Base-by-base conservation (phyloP, 2,329 filamentous ascomycete genomes). In the Hypocreales sp. region DNA sequence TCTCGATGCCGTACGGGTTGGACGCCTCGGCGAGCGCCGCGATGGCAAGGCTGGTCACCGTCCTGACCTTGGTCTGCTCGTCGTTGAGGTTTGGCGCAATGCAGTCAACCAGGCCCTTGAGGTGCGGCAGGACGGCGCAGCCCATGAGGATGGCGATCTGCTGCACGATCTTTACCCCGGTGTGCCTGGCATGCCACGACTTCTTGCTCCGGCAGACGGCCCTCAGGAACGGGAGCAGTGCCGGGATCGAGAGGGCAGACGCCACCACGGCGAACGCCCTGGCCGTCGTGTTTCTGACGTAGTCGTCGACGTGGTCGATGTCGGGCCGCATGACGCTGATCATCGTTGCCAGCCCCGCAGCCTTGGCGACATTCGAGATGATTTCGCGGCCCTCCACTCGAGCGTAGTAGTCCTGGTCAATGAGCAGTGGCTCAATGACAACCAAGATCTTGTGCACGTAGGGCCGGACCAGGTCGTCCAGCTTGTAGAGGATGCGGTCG, bases 91-190 rank as follows among this genome's bases (percentile, higher is more conserved):
- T 94, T 27, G 87, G 83, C 10, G 79, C 83, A 46, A 98, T 94
- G 51, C 87, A 95, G 41, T 95, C 90, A 7, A 98, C 90, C 8
- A 98, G 62, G 5, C 87, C 87, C 53, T 94, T 95, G 28, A 98
- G 64, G 53, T 98, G 87, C 19, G 90, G 90, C 15, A 98, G 61
- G 27, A 98, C 82, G 24, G 90, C 90, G 48, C 90, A 98, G 16
- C 90, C 90, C 90, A 98, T 98, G 5, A 98, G 61, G 40, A 98
- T 98, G 14, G 90, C 87, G 43, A 98, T 95, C 49, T 98, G 90
- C 51, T 98, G 90, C 11, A 98, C 81, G 47, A 98, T 98, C 63
- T 98, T 98, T 38, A 98, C 90, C 58, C 90, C 90, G 3, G 90
- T 98, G 51, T 98, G 90, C 35, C 90, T 70, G 28, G 90, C 90